Evolutionary conservation across 2,329 filamentous ascomycete genomes (phyloP), one percentile per base, ranked within the genome.

Genomic region (Fonsecaea erecta): DNA sequence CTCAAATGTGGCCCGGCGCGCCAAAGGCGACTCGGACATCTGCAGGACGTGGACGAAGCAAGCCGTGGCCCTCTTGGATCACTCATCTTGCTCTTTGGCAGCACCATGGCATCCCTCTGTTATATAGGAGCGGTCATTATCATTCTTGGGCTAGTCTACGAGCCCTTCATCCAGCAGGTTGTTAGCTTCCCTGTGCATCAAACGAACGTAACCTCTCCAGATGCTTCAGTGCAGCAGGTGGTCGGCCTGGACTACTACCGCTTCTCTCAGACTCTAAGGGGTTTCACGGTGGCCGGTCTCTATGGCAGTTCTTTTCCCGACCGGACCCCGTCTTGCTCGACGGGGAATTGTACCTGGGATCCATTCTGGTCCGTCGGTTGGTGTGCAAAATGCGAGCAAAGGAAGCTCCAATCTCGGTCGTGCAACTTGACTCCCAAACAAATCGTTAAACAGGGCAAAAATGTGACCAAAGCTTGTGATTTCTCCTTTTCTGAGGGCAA

Each of bases 11-110:
- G 21, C 7, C 53, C 14, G 24, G 37, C 21, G 24, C 54, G 37
- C 37, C 21, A 8, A 21, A 57, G 54, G 28, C 54, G 35, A 14
- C 54, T 57, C 9, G 28, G 11, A 35, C 11, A 57, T 14, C 21
- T 57, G 9, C 54, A 57, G 28, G 37, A 28, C n/a, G 16, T 57
- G 4, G 54, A 57, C 24, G 54, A 46, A 26, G 54, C 35, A 24
- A 43, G 54, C 40, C 54, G 37, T n/a, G 54, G 35, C n/a, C 54
- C 34, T 24, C 34, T 57, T 12, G 35, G 54, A 14, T 57, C 54
- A 6, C 24, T 57, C 28, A 28, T 28, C 12, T 26, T 57, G 37
- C 34, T 57, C 2, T 24, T 57, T n/a, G 54, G 35, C 11, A 8
- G 24, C 24, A 43, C 37, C 16, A 34, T 46, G 18, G 37, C 37